Percentiles rank a stretch among this genome's conserved stretches.
These are phyloP conservation scores for Xylaria sp. DNA, from an alignment of 2,329 filamentous ascomycete species.

Conservation along the genomic window DNA sequence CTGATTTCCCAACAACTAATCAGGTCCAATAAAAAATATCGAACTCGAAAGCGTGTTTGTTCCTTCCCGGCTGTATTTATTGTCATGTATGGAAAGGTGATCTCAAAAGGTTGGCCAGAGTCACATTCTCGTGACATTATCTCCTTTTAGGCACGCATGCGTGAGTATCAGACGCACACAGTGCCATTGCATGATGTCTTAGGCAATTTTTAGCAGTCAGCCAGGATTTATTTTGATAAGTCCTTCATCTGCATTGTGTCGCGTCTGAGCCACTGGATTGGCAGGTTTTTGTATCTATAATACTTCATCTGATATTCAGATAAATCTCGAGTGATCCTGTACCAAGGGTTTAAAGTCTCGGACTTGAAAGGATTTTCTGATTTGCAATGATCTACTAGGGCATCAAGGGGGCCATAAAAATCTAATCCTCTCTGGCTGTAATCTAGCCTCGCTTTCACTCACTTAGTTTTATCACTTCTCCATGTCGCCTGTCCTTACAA, in stretches of 20 bases:
- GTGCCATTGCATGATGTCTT: neutral
- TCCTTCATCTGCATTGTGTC: neutral
- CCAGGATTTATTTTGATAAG: neutral
- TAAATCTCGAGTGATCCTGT: neutral
- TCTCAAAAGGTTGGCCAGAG: neutral
- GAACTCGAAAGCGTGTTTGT: neutral
- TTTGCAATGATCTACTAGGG: too few species aligned
- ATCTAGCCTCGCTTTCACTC: too few species aligned
- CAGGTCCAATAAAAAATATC: neutral
- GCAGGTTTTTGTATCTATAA: neutral
- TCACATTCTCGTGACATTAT: neutral
- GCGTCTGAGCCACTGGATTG: neutral
- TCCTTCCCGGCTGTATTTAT: neutral
- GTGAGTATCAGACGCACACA: neutral
- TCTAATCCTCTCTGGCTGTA: too few species aligned
- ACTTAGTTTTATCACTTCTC: too few species aligned
- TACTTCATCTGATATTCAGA: neutral
- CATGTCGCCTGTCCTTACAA: too few species aligned
- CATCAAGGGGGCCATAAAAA: too few species aligned
- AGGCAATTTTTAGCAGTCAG: neutral
- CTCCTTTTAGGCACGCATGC: neutral
- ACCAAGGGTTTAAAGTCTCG: too few species aligned
- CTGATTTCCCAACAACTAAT: neutral
- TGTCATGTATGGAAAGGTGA: neutral
- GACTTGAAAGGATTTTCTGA: too few species aligned